These are phyloP conservation scores for Leccinum boreale DNA, from an alignment of 768 basidiomycete species.

Conservation along the genomic window DNA sequence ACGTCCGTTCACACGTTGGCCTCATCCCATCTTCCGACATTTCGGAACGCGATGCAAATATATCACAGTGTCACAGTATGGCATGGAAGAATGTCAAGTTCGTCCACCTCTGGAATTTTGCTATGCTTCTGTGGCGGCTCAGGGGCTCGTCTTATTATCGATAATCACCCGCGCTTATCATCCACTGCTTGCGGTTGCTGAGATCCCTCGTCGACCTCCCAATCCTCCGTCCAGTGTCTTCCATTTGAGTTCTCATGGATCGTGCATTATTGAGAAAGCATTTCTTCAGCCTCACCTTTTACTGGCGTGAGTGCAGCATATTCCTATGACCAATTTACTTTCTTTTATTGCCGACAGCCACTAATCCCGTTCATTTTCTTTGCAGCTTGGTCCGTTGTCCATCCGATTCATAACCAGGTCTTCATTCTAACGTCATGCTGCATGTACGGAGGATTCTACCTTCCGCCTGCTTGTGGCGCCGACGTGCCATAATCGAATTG, in stretches of 20 bases:
- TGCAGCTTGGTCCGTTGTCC: not conserved
- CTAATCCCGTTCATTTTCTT: not conserved
- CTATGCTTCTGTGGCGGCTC: constrained; percentile 27
- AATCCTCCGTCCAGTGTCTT: not conserved
- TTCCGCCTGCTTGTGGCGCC: constrained; percentile 2
- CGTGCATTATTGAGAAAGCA: not conserved
- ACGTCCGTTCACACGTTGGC: constrained; percentile 16
- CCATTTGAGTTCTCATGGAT: not conserved
- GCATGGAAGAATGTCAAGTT: constrained; percentile 18
- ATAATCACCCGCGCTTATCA: constrained; percentile 26
- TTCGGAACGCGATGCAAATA: constrained; percentile 12
- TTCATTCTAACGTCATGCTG: constrained; percentile 5
- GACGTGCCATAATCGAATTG: constrained; percentile 2
- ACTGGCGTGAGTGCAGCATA: constrained; percentile 9
- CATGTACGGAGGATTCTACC: constrained; percentile 5
- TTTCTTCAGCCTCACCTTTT: not conserved
- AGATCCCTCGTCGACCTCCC: not conserved
- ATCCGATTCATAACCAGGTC: constrained; percentile 1
- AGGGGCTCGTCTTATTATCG: constrained; percentile 19
- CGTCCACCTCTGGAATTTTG: constrained; percentile 20
- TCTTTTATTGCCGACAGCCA: not conserved
- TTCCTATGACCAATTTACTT: constrained; percentile 1
- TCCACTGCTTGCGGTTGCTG: constrained; percentile 1
- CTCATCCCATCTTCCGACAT: constrained; percentile 10
- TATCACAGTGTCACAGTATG: constrained; percentile 15